phyloP scores from a whole-genome alignment of 1,284 basidiomycete species.

The Xerocomus nothofagi region DNA sequence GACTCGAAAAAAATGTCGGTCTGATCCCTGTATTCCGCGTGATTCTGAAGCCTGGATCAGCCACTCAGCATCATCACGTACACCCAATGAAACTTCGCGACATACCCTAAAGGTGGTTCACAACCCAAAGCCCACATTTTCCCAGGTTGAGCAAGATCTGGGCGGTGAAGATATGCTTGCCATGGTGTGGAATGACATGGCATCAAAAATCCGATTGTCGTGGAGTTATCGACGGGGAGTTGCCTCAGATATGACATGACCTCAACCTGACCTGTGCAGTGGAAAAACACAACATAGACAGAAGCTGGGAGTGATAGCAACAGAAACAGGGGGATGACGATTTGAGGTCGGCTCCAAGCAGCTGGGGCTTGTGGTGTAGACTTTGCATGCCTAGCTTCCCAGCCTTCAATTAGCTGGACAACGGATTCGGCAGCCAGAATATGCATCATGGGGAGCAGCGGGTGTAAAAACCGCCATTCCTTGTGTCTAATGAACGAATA shows the following conservation, averaged over 20 bases:
- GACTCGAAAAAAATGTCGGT: conserved; percentile 81
- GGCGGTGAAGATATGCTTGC: conserved; percentile 84
- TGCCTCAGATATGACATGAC: conserved; percentile 66
- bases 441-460: conserved; percentile 84
- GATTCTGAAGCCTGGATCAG: conserved; percentile 47
- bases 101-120: conserved; percentile 83
- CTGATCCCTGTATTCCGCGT: conserved; percentile 72
- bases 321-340: conserved; percentile 44
- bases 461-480: conserved; percentile 97
- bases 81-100: conserved; percentile 8
- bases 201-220: conserved; percentile 83
- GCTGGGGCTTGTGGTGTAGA: conserved; percentile 11
- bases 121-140: conserved; percentile 85
- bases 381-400: conserved; percentile 3
- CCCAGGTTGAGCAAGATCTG: conserved; percentile 51
- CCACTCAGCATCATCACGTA: conserved; percentile 8
- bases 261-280: conserved; percentile 76
- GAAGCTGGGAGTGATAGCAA: conserved; percentile 58
- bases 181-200: conserved; percentile 99
- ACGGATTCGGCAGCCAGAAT: conserved; percentile 77
- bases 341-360: conserved; percentile 3
- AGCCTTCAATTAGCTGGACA: conserved; percentile 43
- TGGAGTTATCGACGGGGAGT: conserved; percentile 49
- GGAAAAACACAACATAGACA: conserved; percentile 69
- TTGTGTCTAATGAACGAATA: conserved; percentile 89